Percentiles rank a stretch among this genome's conserved stretches.
Conservation (phyloP, 2,329 filamentous ascomycete species). For the Cladophialophora carrionii region DNA sequence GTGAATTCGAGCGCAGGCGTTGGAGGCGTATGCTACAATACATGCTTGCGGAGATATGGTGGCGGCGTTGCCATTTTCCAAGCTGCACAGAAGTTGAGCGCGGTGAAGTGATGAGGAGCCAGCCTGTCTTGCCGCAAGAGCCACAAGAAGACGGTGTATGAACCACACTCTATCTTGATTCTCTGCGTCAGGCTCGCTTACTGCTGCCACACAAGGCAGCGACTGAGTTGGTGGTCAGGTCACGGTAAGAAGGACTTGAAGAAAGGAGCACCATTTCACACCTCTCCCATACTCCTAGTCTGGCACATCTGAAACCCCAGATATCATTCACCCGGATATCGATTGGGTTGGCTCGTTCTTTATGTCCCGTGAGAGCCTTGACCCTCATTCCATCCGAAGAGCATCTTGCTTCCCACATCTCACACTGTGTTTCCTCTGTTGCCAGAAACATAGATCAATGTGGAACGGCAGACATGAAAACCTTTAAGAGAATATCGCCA, state of each 20-base stretch:
- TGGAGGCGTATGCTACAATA: conserved; percentile 2
- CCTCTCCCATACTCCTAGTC: not conserved
- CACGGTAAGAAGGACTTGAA: not conserved
- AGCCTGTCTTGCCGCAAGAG: not conserved
- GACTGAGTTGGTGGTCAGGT: not conserved
- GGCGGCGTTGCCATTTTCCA: not conserved
- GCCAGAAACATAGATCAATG: conserved; percentile 18
- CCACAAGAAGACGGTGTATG: not conserved
- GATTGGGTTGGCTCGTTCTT: conserved; percentile 36
- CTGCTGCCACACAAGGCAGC: not conserved
- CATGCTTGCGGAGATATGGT: not conserved
- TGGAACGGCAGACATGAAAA: conserved; percentile 28
- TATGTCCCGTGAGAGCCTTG: conserved; percentile 21
- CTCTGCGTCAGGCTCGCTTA: not conserved
- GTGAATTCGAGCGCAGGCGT: conserved; percentile 16
- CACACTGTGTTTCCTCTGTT: conserved; percentile 19
- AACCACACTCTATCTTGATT: not conserved
- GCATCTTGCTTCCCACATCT: conserved; percentile 16
- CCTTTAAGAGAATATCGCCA: not conserved
- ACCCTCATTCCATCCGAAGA: conserved; percentile 40
- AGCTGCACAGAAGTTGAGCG: not conserved
- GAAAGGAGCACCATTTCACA: not conserved
- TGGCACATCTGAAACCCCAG: not conserved
- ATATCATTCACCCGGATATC: conserved; percentile 27
- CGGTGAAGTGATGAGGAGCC: not conserved